Base-by-base conservation (phyloP, 139 green algal species). In the Coelastrella sp. region DNA sequence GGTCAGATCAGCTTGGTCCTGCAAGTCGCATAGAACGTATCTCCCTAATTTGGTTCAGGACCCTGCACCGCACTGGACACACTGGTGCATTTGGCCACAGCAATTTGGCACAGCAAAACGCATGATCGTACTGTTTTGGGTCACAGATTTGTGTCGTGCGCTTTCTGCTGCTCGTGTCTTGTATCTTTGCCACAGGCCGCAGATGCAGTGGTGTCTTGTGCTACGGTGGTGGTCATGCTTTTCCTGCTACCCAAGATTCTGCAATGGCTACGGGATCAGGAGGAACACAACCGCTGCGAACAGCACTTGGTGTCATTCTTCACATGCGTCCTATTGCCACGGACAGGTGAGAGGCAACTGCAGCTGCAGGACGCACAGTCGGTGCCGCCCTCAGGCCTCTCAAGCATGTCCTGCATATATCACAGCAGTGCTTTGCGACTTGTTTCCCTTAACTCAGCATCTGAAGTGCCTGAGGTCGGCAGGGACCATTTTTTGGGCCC, bases 261-360 rank as follows among this genome's bases (percentile, higher is more conserved):
- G 68, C 68, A 76, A 3, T 76, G 68, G 68, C 68, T 76, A 8
- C 14, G 68, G 17, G 68, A 76, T 13, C 68, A 76, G 68, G 68
- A 76, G 17, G 68, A 76, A 22, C 68, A 76, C 68, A 76, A 76
- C 68, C 68, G 68, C 68, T 76, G 68, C 17, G 68, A 76, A n/a
- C 68, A 76, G 68, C 68, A 76, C 17, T 16, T 76, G 8, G 68
- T 76, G 68, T 13, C 68, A n/a, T 76, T 76, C 17, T 76, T 76
- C 68, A 76, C 68, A 23, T 76, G 68, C 17, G 68, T 76, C n/a
- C 17, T 76, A 16, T 16, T 76, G 14, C 68, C 68, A n/a, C 14
- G 68, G 6, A 32, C 68, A 76, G 68, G 68, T 76, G 14, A 19
- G 61, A 76, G 68, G 68, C 17, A 7, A 13, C 61, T 23, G 22